phyloP scores from a whole-genome alignment of 768 basidiomycete species.

The Calvatia gigantea region DNA sequence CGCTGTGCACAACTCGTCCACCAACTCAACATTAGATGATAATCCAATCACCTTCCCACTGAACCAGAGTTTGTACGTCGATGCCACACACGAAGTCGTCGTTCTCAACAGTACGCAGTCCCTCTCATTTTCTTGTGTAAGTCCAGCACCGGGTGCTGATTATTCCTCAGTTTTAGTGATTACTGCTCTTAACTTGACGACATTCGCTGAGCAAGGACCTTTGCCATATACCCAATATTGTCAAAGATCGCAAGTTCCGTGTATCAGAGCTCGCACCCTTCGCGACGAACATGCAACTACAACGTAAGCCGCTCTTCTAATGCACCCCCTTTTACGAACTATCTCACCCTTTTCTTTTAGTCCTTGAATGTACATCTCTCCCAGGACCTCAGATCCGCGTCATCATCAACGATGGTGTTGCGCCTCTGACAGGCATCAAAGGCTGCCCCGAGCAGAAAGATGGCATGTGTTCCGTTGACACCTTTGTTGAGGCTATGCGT shows the following conservation, averaged over 20 bases:
- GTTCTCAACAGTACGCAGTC: slow-evolving; percentile 64
- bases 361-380: slow-evolving; percentile 55
- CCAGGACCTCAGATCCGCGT: slow-evolving; percentile 66
- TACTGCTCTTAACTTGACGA: slow-evolving; percentile 81
- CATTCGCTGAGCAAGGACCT: slow-evolving; percentile 68
- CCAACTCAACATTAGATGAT: slow-evolving; percentile 79
- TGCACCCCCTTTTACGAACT: not conserved
- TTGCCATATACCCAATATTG: slow-evolving; percentile 74
- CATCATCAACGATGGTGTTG: slow-evolving; percentile 85
- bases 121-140: not conserved
- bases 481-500: slow-evolving; percentile 69
- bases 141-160: not conserved
- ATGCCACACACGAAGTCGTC: slow-evolving; percentile 91
- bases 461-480: slow-evolving; percentile 73
- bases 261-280: slow-evolving; percentile 81
- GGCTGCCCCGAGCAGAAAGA: slow-evolving; percentile 72
- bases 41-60: slow-evolving; percentile 69
- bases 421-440: slow-evolving; percentile 71
- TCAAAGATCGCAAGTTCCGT: slow-evolving; percentile 61
- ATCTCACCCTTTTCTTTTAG: slow-evolving; percentile 30
- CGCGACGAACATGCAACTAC: slow-evolving; percentile 86
- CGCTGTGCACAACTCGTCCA: slow-evolving; percentile 69
- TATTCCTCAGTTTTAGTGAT: slow-evolving; percentile 61
- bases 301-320: slow-evolving; percentile 46
- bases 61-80: slow-evolving; percentile 72